A percentile compares a stretch with the other conserved stretches of the same genome.
Conservation (phyloP, 257 asterid species). For the Cynanchum wilfordii region DNA sequence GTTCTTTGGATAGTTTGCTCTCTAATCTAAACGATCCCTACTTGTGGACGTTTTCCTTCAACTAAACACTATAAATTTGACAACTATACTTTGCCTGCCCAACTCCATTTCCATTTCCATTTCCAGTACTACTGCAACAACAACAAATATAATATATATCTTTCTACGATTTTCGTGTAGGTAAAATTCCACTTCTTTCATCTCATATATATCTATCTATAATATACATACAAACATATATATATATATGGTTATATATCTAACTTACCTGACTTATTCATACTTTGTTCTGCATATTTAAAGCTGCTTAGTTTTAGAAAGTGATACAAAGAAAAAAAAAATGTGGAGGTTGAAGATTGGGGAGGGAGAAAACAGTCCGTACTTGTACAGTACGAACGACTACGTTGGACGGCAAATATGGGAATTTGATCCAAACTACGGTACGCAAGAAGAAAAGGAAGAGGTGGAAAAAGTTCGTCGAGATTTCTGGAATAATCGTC, state of each 20-base stretch:
- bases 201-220: too few relatives aligned
- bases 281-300: neutral
- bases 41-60: too few relatives aligned
- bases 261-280: neutral
- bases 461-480: constrained; percentile 43
- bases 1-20: too few relatives aligned
- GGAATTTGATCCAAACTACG: constrained; percentile 49
- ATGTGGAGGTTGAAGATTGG: constrained; percentile 69
- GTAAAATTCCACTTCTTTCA: neutral
- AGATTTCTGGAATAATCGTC: constrained; percentile 55
- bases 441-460: constrained; percentile 44
- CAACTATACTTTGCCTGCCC: too few relatives aligned
- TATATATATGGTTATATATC: neutral
- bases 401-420: constrained; percentile 61
- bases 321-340: neutral
- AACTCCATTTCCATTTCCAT: too few relatives aligned
- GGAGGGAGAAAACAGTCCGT: constrained; percentile 42
- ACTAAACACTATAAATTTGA: too few relatives aligned
- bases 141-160: too few relatives aligned
- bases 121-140: too few relatives aligned
- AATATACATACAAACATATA: too few relatives aligned
- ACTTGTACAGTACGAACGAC: constrained; percentile 58
- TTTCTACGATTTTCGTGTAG: neutral
- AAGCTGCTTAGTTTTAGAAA: too few relatives aligned
- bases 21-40: too few relatives aligned